Evolutionary conservation across 2,329 filamentous ascomycete species (phyloP).

Genomic region (Alternaria incomplexa): DNA sequence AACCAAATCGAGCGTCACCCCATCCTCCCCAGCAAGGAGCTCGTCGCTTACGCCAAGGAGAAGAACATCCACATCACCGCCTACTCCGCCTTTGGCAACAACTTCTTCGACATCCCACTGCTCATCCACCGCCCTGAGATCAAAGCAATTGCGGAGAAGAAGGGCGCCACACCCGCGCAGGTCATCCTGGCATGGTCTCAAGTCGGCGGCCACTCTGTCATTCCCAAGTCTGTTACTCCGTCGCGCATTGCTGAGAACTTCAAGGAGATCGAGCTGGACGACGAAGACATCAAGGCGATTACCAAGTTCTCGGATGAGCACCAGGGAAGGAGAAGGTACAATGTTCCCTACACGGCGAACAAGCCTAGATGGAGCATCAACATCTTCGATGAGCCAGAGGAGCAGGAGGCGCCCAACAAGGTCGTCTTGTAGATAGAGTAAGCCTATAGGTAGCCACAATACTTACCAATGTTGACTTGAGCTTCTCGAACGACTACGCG

Average conservation of each 20-base stretch:
- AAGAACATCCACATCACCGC: conserved; percentile 43
- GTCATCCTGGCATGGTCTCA: conserved; percentile 86
- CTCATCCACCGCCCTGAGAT: conserved; percentile 73
- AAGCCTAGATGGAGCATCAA: conserved; percentile 63
- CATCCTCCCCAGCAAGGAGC: conserved; percentile 35
- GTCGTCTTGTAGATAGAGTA: conserved; percentile 36
- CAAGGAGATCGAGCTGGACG: conserved; percentile 33
- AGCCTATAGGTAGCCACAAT: background rate
- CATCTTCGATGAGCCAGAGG: conserved; percentile 61
- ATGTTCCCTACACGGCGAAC: conserved; percentile 50
- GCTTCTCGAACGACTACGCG: background rate
- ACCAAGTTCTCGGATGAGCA: conserved; percentile 57
- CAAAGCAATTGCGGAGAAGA: conserved; percentile 68
- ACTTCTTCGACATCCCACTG: conserved; percentile 58
- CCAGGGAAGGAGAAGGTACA: conserved; percentile 66
- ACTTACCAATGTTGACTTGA: background rate
- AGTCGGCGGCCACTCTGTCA: conserved; percentile 57
- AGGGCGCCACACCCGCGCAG: conserved; percentile 73
- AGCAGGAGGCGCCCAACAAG: conserved; percentile 58
- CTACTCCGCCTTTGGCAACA: conserved; percentile 53
- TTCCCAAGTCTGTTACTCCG: conserved; percentile 40
- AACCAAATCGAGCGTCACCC: conserved; percentile 44
- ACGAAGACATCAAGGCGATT: conserved; percentile 32
- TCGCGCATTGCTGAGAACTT: conserved; percentile 40
- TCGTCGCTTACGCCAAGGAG: conserved; percentile 37